Base-by-base conservation (phyloP, 306 rosid genomes). In the Potentilla sterilis region DNA sequence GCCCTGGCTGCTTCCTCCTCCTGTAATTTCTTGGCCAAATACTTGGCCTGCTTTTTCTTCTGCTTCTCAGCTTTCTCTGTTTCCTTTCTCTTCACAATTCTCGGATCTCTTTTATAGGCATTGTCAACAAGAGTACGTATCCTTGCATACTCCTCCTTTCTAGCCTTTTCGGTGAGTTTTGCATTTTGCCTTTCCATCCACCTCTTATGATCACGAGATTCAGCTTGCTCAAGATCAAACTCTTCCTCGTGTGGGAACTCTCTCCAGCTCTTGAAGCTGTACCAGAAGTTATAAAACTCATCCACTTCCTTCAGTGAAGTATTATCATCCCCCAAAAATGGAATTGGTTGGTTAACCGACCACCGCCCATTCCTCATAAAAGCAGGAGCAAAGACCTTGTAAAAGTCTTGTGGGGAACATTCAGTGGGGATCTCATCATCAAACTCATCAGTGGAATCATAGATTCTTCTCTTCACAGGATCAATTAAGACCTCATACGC, bases 161-260 rank as follows among this genome's bases (percentile, higher is more conserved):
- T 90, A 46, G 97, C 97, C 85, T 92, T 96, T 77, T 96, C 99
- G 0, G 97, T 42, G 77, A 92, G 90, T 72, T 96, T 96, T 24
- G 91, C 92, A 87, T 92, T 96, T 82, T 92, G 98, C 84, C 99
- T 96, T 83, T 96, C 99, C 98, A 96, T 96, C 98, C 98, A 96
- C 83, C 99, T 87, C 86, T 52, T 90, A 68, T 96, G 98, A 77
- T 96, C 99, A 79, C 98, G 92, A 73, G 97, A 89, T 80, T 96
- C 99, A 13, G 99, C 93, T 86, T 96, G 97, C 88, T 96, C 99
- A 46, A 92, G 82, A 81, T 96, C 99, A 87, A 83, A 96, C 83
- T 96, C 99, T 69, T 96, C 99, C 63, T 88, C 86, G 76, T 96
- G 99, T 59, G 99, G 97, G 79, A 96, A 96, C 93, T 96, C 99